phyloP scores from a whole-genome alignment of 352 stramenopile genomes.

The Phytophthora pseudosyringae region DNA sequence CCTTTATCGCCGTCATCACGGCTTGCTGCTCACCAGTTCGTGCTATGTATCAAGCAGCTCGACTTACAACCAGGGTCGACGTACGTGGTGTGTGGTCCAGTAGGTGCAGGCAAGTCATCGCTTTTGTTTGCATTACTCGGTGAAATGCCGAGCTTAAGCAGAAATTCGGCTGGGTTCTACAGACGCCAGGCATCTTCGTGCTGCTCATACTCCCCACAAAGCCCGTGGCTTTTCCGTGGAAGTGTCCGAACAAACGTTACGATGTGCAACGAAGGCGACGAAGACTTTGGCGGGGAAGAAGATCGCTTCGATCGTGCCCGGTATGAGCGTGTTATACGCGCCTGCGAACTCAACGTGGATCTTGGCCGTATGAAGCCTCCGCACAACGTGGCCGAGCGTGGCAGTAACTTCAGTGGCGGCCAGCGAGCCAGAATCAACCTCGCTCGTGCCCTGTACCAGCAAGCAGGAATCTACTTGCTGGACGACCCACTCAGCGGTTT shows the following conservation, averaged over 20 bases:
- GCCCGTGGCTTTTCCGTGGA: slow-evolving; percentile 74
- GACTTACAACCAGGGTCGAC: slow-evolving; percentile 42
- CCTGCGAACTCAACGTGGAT: slow-evolving; percentile 81
- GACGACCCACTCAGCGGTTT: slow-evolving; percentile 89
- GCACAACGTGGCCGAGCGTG: slow-evolving; percentile 72
- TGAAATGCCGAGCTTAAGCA: slow-evolving; percentile 85
- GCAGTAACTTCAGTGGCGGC: slow-evolving; percentile 87
- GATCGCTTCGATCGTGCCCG: slow-evolving; percentile 40
- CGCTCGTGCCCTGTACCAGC: slow-evolving; percentile 82
- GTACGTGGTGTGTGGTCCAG: slow-evolving; percentile 84
- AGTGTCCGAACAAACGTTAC: slow-evolving; percentile 74
- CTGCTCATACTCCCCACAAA: slow-evolving; percentile 79
- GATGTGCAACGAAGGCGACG: slow-evolving; percentile 38
- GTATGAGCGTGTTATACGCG: slow-evolving; percentile 60
- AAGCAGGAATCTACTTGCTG: slow-evolving; percentile 78
- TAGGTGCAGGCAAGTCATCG: slow-evolving; percentile 96
- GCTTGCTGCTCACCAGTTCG: slow-evolving; percentile 34
- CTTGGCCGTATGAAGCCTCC: slow-evolving; percentile 41
- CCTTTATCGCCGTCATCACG: neutral
- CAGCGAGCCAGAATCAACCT: slow-evolving; percentile 87
- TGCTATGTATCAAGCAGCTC: slow-evolving; percentile 55
- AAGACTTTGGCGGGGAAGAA: neutral
- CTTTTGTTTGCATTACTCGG: slow-evolving; percentile 95
- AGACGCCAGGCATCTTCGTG: neutral
- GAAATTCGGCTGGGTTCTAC: neutral